Conservation (phyloP, 768 basidiomycete genomes). For the Suillus spraguei region DNA sequence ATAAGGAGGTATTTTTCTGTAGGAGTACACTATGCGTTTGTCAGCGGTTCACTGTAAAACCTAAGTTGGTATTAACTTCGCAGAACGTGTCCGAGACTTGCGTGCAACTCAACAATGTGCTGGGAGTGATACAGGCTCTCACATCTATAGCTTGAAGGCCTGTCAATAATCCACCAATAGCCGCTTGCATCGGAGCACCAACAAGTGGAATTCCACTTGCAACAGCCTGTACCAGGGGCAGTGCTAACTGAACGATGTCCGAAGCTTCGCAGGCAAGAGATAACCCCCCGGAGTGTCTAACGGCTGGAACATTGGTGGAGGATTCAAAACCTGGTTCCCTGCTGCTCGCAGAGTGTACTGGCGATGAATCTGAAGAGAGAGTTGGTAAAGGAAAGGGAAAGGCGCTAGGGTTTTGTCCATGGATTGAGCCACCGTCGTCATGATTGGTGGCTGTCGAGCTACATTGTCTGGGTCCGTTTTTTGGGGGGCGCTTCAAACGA, state of each 20-base stretch:
- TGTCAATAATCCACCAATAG: no score
- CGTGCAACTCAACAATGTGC: no score
- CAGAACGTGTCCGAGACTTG: no score
- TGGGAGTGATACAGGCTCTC: no score
- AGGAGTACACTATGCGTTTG: no score
- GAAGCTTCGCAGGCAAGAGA: background rate
- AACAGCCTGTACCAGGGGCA: background rate
- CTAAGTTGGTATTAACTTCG: no score
- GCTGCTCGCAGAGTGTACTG: background rate
- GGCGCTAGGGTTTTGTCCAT: no score
- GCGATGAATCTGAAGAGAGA: background rate
- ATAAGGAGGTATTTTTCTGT: no score
- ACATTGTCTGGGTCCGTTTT: background rate
- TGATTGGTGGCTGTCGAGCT: background rate
- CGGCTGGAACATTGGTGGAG: background rate
- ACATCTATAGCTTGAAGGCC: no score
- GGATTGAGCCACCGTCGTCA: background rate
- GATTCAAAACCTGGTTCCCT: background rate
- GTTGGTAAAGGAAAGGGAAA: background rate
- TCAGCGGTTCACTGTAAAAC: no score
- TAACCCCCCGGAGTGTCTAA: background rate
- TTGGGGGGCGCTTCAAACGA: background rate
- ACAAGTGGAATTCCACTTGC: no score
- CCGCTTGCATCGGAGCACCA: no score
- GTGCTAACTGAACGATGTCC: background rate